phyloP scores from a whole-genome alignment of 176 grass and related monocot species.

The Coix lacrymajobi region DNA sequence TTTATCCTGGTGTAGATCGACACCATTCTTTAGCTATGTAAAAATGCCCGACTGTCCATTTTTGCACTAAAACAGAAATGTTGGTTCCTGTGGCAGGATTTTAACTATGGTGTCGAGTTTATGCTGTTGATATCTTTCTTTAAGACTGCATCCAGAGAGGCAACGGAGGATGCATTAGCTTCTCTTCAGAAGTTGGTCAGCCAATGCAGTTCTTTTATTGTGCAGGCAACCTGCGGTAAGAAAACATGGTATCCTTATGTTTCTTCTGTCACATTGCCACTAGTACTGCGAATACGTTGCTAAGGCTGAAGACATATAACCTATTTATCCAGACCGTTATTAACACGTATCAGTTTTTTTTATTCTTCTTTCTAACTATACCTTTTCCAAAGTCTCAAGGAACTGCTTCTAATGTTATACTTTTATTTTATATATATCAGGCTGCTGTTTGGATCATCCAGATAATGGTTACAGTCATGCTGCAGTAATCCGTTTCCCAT shows the following conservation, averaged over 20 bases:
- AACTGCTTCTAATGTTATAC: background rate
- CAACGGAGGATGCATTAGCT: constrained; percentile 59
- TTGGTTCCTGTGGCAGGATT: constrained; percentile 52
- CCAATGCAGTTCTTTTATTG: constrained; percentile 57
- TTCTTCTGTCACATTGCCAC: background rate
- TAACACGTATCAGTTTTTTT: background rate
- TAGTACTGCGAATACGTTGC: background rate
- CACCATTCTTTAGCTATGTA: background rate
- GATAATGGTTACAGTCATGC: constrained; percentile 65
- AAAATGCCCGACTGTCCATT: background rate
- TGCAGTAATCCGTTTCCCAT: constrained; percentile 81
- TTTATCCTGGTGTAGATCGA: background rate
- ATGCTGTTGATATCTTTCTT: constrained; percentile 71
- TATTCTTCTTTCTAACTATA: background rate
- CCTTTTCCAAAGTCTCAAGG: background rate
- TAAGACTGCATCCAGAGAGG: constrained; percentile 43
- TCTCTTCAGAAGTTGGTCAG: constrained; percentile 51
- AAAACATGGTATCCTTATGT: background rate
- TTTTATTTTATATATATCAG: constrained; percentile 50
- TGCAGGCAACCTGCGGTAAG: constrained; percentile 85
- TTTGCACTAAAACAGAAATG: background rate
- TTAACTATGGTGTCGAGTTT: constrained; percentile 84
- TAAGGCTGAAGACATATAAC: background rate
- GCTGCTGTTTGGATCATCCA: constrained; percentile 43
- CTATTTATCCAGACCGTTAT: constrained; percentile 19